Evolutionary conservation across 2,329 filamentous ascomycete species (phyloP).

Genomic region (Thielaviopsis punctulata): DNA sequence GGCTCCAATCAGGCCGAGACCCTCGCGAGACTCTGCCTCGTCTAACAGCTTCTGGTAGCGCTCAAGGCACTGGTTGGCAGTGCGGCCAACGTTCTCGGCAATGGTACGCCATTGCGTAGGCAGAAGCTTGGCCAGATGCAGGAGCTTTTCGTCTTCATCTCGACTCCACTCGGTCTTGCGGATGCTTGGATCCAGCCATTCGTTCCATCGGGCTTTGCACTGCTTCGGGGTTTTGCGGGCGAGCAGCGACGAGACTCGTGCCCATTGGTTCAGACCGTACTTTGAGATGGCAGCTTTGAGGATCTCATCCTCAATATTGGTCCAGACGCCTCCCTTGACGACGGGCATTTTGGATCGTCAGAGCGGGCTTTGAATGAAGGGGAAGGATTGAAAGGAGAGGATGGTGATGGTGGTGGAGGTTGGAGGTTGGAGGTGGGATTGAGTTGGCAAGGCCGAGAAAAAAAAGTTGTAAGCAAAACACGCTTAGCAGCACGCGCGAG

Average conservation of each 20-base stretch:
- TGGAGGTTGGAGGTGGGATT: not conserved
- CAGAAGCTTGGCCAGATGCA: slow-evolving; percentile 96
- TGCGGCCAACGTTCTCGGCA: slow-evolving; percentile 87
- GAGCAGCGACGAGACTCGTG: slow-evolving; percentile 88
- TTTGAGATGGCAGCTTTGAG: slow-evolving; percentile 91
- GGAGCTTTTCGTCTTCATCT: slow-evolving; percentile 92
- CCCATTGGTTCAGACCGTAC: slow-evolving; percentile 95
- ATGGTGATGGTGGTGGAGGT: not conserved
- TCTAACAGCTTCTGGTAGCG: slow-evolving; percentile 93
- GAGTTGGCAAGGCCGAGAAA: slow-evolving; percentile 1
- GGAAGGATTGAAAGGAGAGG: not conserved
- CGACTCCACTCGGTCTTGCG: slow-evolving; percentile 98
- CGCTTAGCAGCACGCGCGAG: not conserved
- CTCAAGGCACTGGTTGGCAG: slow-evolving; percentile 91
- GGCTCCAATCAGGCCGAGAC: slow-evolving; percentile 68
- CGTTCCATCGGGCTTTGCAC: slow-evolving; percentile 95
- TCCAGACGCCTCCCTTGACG: slow-evolving; percentile 61
- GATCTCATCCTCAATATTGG: slow-evolving; percentile 80
- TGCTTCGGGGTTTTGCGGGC: slow-evolving; percentile 97
- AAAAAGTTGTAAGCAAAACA: slow-evolving; percentile 3
- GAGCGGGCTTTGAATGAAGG: not conserved
- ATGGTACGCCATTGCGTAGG: slow-evolving; percentile 99
- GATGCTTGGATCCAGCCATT: slow-evolving; percentile 96
- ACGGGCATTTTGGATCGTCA: slow-evolving; percentile 45
- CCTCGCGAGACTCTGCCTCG: slow-evolving; percentile 82